phyloP scores from a whole-genome alignment of 164 flowering plant species.

The Piper betle region DNA sequence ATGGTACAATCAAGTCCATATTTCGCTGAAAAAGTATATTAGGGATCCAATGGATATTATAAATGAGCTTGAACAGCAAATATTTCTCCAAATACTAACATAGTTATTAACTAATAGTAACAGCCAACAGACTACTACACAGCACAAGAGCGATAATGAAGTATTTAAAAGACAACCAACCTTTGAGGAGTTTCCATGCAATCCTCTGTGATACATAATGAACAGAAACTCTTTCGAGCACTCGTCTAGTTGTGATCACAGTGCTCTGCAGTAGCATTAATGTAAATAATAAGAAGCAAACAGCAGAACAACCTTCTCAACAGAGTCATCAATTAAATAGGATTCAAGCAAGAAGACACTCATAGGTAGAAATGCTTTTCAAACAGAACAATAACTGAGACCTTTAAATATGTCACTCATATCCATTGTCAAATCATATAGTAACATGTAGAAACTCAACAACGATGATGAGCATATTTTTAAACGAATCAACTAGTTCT shows the following conservation, averaged over 20 bases:
- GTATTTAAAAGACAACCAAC: constrained; percentile 19
- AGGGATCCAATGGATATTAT: no score
- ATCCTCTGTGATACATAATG: constrained; percentile 63
- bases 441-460: no score
- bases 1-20: no score
- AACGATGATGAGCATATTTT: no score
- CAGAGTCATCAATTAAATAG: neutral
- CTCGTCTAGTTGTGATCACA: constrained; percentile 72
- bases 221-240: constrained; percentile 79
- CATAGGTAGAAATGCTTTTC: no score
- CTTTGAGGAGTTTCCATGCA: constrained; percentile 98
- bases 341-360: neutral
- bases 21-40: no score
- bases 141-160: neutral
- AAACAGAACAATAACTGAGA: no score
- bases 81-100: neutral
- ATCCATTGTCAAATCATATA: neutral
- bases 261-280: constrained; percentile 40
- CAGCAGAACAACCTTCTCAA: neutral
- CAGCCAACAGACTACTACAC: neutral
- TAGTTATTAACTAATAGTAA: neutral
- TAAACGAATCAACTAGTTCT: no score
- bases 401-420: neutral
- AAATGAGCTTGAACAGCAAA: no score
- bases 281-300: constrained; percentile 1